These are phyloP conservation scores for Metschnikowia sp. DNA, from an alignment of 805 yeast genomes.

Conservation along the genomic window DNA sequence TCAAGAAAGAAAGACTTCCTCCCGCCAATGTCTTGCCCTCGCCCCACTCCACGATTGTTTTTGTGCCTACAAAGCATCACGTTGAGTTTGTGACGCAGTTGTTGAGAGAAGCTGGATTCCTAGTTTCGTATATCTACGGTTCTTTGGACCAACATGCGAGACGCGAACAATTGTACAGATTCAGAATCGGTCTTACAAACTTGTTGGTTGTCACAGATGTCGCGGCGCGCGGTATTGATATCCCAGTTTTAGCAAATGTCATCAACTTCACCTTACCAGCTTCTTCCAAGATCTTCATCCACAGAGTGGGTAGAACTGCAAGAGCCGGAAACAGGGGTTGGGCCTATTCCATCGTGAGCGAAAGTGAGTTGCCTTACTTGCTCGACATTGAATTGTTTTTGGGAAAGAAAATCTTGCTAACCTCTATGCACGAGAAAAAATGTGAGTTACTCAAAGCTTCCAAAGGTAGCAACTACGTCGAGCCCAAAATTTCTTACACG, in stretches of 20 bases:
- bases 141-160: slow-evolving; percentile 94
- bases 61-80: slow-evolving; percentile 97
- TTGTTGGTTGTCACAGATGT: slow-evolving; percentile 96
- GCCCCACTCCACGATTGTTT: slow-evolving; percentile 80
- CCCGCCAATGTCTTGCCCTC: slow-evolving; percentile 84
- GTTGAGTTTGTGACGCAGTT: slow-evolving; percentile 83
- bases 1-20: slow-evolving; percentile 59
- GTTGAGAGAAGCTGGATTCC: slow-evolving; percentile 75
- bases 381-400: slow-evolving; percentile 86
- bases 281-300: slow-evolving; percentile 89
- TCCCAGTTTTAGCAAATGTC: slow-evolving; percentile 93
- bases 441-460: slow-evolving; percentile 48
- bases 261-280: slow-evolving; percentile 88
- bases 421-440: slow-evolving; percentile 66
- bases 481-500: slow-evolving; percentile 66
- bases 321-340: slow-evolving; percentile 98
- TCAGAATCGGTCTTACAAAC: slow-evolving; percentile 78
- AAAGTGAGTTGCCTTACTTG: slow-evolving; percentile 83
- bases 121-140: slow-evolving; percentile 89
- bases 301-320: slow-evolving; percentile 98
- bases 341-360: slow-evolving; percentile 89
- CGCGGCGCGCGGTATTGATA: slow-evolving; percentile 98
- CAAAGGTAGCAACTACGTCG: slow-evolving; percentile 41
- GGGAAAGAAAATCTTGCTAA: slow-evolving; percentile 73
- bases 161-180: slow-evolving; percentile 79